Evolutionary conservation across 2,329 filamentous ascomycete species (phyloP).

Genomic region (Alternaria sp.): DNA sequence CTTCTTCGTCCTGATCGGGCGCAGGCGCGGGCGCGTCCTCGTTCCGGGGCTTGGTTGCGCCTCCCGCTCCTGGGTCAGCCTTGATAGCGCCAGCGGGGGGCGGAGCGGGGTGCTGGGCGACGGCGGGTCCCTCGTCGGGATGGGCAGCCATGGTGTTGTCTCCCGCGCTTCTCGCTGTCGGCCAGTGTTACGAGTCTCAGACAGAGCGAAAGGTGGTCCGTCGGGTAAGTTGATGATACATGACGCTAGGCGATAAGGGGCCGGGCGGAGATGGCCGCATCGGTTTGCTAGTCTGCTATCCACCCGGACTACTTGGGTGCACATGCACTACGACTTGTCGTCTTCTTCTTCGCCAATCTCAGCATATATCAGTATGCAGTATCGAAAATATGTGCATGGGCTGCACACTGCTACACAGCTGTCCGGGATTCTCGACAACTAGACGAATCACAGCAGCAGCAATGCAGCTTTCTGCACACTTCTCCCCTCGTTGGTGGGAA

Average conservation of each 20-base stretch:
- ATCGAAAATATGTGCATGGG: conserved; percentile 8
- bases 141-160: conserved; percentile 35
- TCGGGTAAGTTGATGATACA: conserved; percentile 11
- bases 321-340: conserved; percentile 13
- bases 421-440: background rate
- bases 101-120: conserved; percentile 32
- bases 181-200: conserved; percentile 16
- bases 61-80: conserved; percentile 19
- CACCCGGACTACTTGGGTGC: background rate
- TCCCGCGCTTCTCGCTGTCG: conserved; percentile 17
- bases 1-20: conserved; percentile 18
- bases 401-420: conserved; percentile 12
- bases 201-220: conserved; percentile 20
- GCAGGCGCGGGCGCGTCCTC: conserved; percentile 23
- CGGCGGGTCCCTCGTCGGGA: conserved; percentile 33
- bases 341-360: conserved; percentile 19
- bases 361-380: conserved; percentile 6
- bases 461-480: conserved; percentile 18
- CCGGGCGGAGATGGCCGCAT: conserved; percentile 10
- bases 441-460: conserved; percentile 10
- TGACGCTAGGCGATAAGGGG: conserved; percentile 14
- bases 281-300: background rate
- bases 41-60: conserved; percentile 21
- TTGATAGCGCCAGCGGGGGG: conserved; percentile 24
- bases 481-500: conserved; percentile 12